Conservation (phyloP, 768 basidiomycete species). For the Panellus pusillus region DNA sequence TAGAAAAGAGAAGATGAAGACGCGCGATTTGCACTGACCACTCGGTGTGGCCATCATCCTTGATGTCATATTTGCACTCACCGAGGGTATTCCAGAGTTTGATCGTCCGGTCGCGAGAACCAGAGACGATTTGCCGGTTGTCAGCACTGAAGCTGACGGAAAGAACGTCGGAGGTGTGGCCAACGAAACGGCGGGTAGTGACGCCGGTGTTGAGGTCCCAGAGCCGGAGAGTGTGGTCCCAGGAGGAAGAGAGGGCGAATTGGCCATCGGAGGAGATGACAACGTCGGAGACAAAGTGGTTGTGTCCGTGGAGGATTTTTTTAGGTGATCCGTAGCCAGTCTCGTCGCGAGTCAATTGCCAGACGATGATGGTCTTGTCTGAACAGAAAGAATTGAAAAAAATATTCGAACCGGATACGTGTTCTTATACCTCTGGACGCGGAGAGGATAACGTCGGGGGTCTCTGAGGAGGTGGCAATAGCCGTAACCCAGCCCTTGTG, state of each 20-base stretch:
- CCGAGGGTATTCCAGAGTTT: conserved; percentile 99
- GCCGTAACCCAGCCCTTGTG: conserved; percentile 99
- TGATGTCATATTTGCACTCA: conserved; percentile 99
- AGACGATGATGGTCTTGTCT: conserved; percentile 99
- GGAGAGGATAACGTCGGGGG: conserved; percentile 98
- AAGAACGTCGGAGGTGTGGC: conserved; percentile 96
- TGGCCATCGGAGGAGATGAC: conserved; percentile 99
- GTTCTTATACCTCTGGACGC: conserved; percentile 84
- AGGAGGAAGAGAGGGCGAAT: conserved; percentile 97
- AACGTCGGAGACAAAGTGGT: conserved; percentile 98
- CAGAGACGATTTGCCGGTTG: conserved; percentile 99
- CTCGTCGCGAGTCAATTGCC: conserved; percentile 95
- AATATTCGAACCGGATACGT: conserved; percentile 24
- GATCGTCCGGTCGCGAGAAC: conserved; percentile 94
- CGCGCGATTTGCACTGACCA: conserved; percentile 51
- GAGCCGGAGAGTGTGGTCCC: conserved; percentile 99
- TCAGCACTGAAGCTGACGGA: conserved; percentile 99
- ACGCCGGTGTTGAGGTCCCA: conserved; percentile 99
- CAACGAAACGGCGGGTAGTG: conserved; percentile 96
- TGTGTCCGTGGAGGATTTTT: conserved; percentile 96
- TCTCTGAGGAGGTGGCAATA: conserved; percentile 97
- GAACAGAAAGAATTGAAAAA: conserved; percentile 26
- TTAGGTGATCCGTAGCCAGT: conserved; percentile 94
- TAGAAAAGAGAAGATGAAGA: conserved; percentile 1
- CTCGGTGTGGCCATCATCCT: conserved; percentile 97